Evolutionary conservation across 1,139 yeast genomes (phyloP), one percentile per base, ranked within the genome.

Genomic region (Yamadazyma kanchanaburiensis): DNA sequence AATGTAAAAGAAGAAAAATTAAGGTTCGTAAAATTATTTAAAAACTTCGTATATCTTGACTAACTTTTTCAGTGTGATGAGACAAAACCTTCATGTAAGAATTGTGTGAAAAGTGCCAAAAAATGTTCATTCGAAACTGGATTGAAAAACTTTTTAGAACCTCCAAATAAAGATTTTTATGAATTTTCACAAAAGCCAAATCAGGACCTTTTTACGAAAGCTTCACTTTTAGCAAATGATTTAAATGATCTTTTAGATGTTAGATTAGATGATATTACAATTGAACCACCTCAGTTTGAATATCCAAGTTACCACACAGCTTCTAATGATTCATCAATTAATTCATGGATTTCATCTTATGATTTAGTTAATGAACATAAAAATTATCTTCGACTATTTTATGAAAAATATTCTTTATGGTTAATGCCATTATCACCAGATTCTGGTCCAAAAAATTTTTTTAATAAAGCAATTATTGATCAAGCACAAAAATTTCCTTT

Each of bases 371-470:
- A 28, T 7, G 37, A 34, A 7, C 43, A 40, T n/a, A 44, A 43
- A 25, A 44, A 44, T 21, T 44, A 44, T 27, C 32, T 43, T 9
- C 28, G 42, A 19, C 28, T 44, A 11, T 44, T 44, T 29, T 38
- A 43, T 23, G 46, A 43, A 24, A 44, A 43, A 25, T 44, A 44
- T 30, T 38, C 44, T 4, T 31, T 40, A n/a, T 43, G 48, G 48
- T 24, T 44, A 4, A 42, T 44, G 47, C 42, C 48, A 2, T 31
- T 44, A 12, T 37, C 46, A 3, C 43, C 48, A 1, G 36, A 12
- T 12, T 28, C 35, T 17, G 48, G 46, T 3, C 40, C 40, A 2
- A 39, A 40, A 23, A 43, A 42, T 21, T 37, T 42, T 19, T 42
- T 42, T 26, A 40, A 34, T 16, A 43, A 38, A 19, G 42, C 38